phyloP scores from a whole-genome alignment of 345 rosid genomes.

The Eucalyptus pauciflora region DNA sequence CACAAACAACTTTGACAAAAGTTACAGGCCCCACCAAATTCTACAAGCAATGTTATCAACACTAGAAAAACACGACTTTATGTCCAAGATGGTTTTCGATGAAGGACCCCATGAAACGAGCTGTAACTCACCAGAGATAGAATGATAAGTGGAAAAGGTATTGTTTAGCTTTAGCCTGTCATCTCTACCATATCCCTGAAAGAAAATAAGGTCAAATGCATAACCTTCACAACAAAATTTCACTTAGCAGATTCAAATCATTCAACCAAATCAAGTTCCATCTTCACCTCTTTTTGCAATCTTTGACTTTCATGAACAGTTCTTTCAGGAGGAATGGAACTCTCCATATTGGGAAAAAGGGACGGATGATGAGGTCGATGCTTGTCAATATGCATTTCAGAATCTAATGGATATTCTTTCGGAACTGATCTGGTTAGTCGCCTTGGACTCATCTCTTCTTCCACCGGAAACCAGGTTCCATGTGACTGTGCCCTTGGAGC shows the following conservation, averaged over 20 bases:
- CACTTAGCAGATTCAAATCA: not conserved
- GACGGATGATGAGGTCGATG: constrained; percentile 47
- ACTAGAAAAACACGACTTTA: not conserved
- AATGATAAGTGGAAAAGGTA: constrained; percentile 31
- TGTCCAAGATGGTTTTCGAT: not conserved
- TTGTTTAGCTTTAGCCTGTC: constrained; percentile 45
- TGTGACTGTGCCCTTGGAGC: constrained; percentile 52
- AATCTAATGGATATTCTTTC: constrained; percentile 55
- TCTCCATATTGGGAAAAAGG: constrained; percentile 57
- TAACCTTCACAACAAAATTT: not conserved
- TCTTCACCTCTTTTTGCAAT: constrained; percentile 64
- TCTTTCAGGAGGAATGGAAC: constrained; percentile 56
- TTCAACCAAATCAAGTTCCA: not conserved
- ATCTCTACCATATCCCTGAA: constrained; percentile 56
- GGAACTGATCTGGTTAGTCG: constrained; percentile 43
- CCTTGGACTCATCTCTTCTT: constrained; percentile 81
- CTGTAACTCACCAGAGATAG: constrained; percentile 50
- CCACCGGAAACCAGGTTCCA: constrained; percentile 68
- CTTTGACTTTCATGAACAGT: constrained; percentile 70
- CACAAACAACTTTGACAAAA: not conserved
- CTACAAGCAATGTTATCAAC: not conserved
- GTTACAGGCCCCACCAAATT: not conserved
- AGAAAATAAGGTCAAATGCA: not conserved
- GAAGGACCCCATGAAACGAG: not conserved
- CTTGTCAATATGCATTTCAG: constrained; percentile 65